Evolutionary conservation across 208 protist species (phyloP).

Genomic region (Herpetomonas samuelpessoai): DNA sequence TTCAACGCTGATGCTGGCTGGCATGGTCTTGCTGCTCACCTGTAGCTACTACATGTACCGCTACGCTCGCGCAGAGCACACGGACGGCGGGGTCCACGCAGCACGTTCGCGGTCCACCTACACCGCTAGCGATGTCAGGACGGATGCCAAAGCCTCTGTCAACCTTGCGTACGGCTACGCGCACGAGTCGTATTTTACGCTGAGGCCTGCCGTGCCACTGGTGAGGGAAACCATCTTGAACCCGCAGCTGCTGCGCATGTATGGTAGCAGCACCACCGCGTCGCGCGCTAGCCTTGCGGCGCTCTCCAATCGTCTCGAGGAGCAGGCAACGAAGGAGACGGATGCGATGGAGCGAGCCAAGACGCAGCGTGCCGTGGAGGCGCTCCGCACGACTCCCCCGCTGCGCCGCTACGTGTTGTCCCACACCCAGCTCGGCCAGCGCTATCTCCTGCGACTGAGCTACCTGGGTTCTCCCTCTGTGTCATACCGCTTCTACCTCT

Average conservation of each 20-base stretch:
- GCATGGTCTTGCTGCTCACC: background rate
- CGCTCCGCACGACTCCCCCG: background rate
- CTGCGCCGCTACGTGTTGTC: conserved; percentile 35
- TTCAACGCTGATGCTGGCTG: no score
- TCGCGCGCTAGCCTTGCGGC: no score
- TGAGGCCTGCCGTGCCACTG: background rate
- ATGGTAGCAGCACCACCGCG: background rate
- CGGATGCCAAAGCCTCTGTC: background rate
- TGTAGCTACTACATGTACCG: background rate
- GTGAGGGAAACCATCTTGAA: conserved; percentile 1
- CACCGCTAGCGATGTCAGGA: background rate
- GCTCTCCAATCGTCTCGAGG: background rate
- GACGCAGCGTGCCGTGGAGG: background rate
- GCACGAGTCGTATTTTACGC: background rate
- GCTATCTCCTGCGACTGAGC: conserved; percentile 39
- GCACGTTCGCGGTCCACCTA: no score
- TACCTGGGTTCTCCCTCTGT: conserved; percentile 40
- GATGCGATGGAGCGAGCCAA: background rate
- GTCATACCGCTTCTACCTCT: conserved; percentile 31
- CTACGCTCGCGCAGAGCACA: background rate
- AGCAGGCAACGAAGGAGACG: background rate
- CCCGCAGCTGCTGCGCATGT: background rate
- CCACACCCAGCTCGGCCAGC: conserved; percentile 6
- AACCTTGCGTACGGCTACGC: background rate
- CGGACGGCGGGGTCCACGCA: no score